A percentile compares a stretch with the other conserved stretches of the same genome.
These are phyloP conservation scores for Galerina marginata DNA, from an alignment of 768 basidiomycete species.

Conservation along the genomic window DNA sequence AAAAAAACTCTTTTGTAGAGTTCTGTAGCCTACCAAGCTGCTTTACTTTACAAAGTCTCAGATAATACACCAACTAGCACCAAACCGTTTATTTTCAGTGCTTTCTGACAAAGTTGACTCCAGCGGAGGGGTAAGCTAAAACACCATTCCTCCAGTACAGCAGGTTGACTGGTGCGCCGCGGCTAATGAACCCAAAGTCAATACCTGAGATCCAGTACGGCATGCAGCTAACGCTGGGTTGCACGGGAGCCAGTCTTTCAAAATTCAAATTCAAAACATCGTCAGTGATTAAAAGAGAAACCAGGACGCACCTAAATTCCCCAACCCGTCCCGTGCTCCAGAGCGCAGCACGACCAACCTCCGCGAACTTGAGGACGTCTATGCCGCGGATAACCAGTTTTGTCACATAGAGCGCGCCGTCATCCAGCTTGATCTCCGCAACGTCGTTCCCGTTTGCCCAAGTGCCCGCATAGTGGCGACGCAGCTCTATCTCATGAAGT, in stretches of 20 bases:
- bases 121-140: constrained; percentile 41
- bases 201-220: constrained; percentile 39
- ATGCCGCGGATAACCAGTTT: constrained; percentile 37
- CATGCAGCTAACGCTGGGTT: constrained; percentile 34
- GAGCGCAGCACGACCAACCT: constrained; percentile 28
- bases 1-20: no score
- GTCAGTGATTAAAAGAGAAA: not conserved
- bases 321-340: constrained; percentile 44
- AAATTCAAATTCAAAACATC: constrained; percentile 31
- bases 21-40: no score
- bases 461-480: constrained; percentile 34
- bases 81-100: not conserved
- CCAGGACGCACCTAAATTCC: constrained; percentile 42
- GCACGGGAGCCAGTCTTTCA: constrained; percentile 32
- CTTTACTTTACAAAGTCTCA: no score
- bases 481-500: constrained; percentile 31
- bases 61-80: no score
- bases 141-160: constrained; percentile 38
- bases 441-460: constrained; percentile 37
- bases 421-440: constrained; percentile 34
- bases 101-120: constrained; percentile 29
- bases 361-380: constrained; percentile 35
- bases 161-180: constrained; percentile 40
- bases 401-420: constrained; percentile 36
- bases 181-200: constrained; percentile 31